Conservation (phyloP, 352 stramenopile genomes). For the Phytopythium delawarense region DNA sequence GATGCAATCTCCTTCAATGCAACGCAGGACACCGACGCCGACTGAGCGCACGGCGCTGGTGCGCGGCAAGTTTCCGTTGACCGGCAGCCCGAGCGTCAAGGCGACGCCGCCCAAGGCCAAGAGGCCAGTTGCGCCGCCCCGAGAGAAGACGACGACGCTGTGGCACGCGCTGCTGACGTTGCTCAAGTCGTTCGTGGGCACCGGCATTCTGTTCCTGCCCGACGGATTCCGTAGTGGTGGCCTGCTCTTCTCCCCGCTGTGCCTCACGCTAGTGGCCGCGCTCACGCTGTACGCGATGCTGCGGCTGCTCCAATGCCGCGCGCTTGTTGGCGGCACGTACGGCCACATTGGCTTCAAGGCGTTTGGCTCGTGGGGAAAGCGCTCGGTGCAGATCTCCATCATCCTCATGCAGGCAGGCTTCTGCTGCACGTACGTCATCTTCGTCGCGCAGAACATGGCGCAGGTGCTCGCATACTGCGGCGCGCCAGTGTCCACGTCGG, state of each 20-base stretch:
- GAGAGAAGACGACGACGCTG: conserved; percentile 67
- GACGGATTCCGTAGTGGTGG: conserved; percentile 72
- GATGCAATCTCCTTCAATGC: background rate
- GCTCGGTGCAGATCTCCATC: conserved; percentile 79
- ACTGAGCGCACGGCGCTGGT: conserved; percentile 34
- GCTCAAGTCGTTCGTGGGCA: conserved; percentile 81
- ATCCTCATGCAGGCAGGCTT: conserved; percentile 84
- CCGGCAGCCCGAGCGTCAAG: conserved; percentile 15
- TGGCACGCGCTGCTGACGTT: conserved; percentile 76
- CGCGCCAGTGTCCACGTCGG: conserved; percentile 31
- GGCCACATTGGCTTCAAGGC: conserved; percentile 65
- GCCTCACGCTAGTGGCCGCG: conserved; percentile 52
- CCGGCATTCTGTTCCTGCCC: conserved; percentile 72
- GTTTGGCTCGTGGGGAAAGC: conserved; percentile 60
- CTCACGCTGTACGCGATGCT: conserved; percentile 78
- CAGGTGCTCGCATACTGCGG: conserved; percentile 66
- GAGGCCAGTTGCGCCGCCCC: conserved; percentile 8
- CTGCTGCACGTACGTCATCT: conserved; percentile 84
- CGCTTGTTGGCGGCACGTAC: conserved; percentile 70
- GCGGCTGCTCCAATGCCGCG: conserved; percentile 63
- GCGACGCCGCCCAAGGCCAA: conserved; percentile 22
- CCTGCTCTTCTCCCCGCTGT: conserved; percentile 70
- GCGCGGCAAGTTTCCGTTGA: conserved; percentile 7
- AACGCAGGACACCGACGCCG: conserved; percentile 17
- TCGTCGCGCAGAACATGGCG: conserved; percentile 74